Percentiles rank a stretch among this genome's conserved stretches.
Evolutionary conservation across 2,329 filamentous ascomycete genomes (phyloP).

Genomic region (Beauveria rudraprayagi): DNA sequence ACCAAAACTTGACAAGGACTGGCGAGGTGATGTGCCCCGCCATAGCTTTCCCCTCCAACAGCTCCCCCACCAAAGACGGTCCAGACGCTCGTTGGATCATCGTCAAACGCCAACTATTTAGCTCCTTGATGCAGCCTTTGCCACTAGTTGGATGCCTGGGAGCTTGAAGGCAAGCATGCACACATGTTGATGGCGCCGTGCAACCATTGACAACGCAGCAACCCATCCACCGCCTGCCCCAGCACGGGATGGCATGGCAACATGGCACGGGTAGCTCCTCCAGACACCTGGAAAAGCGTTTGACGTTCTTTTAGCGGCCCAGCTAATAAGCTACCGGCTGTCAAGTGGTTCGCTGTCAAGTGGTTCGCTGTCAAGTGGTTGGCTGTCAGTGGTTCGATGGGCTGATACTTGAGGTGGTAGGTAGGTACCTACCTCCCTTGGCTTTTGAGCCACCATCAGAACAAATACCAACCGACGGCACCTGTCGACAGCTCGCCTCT

Average conservation of each 20-base stretch:
- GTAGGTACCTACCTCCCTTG: not conserved
- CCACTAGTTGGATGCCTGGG: not conserved
- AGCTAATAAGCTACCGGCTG: not conserved
- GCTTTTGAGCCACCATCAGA: not conserved
- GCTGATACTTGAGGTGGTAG: not conserved
- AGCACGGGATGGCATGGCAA: not conserved
- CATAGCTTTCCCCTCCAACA: not conserved
- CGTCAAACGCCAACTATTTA: not conserved
- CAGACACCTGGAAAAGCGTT: not conserved
- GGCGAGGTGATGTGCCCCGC: not conserved
- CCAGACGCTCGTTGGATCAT: not conserved
- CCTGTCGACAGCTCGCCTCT: not conserved
- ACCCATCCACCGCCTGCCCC: not conserved
- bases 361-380: conserved; percentile 4
- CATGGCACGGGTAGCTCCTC: not conserved
- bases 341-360: not conserved
- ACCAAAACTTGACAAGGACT: not conserved
- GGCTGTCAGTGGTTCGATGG: not conserved
- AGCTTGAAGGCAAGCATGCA: not conserved
- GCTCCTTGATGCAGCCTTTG: not conserved
- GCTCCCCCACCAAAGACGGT: not conserved
- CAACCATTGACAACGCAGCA: not conserved
- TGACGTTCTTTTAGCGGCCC: not conserved
- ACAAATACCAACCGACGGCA: not conserved
- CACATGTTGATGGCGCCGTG: not conserved